Percentiles rank a stretch among this genome's conserved stretches.
Evolutionary conservation across 495 filamentous ascomycete genomes (phyloP).

Genomic region (Podospora tetraspora): DNA sequence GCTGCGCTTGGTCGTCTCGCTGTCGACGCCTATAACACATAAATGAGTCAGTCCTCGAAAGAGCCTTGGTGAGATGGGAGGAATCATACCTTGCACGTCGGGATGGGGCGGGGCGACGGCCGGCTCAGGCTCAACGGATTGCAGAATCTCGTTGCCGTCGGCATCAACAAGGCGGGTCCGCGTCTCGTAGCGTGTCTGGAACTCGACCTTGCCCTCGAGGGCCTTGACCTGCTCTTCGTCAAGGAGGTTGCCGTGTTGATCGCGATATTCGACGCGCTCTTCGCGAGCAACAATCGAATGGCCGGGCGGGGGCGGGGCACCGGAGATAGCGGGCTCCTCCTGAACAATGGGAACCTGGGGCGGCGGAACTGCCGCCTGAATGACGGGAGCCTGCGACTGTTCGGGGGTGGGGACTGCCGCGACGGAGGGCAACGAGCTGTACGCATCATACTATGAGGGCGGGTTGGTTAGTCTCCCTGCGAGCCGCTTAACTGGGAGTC

Average conservation of each 20-base stretch:
- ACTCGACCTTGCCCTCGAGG: constrained; percentile 85
- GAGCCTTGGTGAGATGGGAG: not conserved
- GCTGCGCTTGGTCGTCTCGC: constrained; percentile 23
- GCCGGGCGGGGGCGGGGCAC: constrained; percentile 38
- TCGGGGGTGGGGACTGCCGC: constrained; percentile 31
- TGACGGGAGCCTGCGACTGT: constrained; percentile 18
- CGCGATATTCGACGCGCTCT: constrained; percentile 89
- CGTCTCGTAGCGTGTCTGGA: constrained; percentile 91
- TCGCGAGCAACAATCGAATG: constrained; percentile 60
- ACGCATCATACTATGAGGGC: constrained; percentile 40
- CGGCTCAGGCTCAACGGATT: constrained; percentile 33
- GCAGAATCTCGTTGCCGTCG: constrained; percentile 61
- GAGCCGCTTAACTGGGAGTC: constrained; percentile 22
- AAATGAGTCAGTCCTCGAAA: not conserved
- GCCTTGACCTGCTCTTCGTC: constrained; percentile 76
- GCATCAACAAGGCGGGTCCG: constrained; percentile 77
- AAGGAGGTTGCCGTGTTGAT: constrained; percentile 87
- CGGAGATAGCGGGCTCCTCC: constrained; percentile 34
- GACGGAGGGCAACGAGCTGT: constrained; percentile 29
- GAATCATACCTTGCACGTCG: constrained; percentile 59
- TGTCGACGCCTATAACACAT: constrained; percentile 20
- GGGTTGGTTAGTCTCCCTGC: not conserved
- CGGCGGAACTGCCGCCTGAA: constrained; percentile 19
- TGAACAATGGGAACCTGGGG: constrained; percentile 18
- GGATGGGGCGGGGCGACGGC: constrained; percentile 73